Conservation (phyloP, 306 rosid species). For the Rosa persica region DNA sequence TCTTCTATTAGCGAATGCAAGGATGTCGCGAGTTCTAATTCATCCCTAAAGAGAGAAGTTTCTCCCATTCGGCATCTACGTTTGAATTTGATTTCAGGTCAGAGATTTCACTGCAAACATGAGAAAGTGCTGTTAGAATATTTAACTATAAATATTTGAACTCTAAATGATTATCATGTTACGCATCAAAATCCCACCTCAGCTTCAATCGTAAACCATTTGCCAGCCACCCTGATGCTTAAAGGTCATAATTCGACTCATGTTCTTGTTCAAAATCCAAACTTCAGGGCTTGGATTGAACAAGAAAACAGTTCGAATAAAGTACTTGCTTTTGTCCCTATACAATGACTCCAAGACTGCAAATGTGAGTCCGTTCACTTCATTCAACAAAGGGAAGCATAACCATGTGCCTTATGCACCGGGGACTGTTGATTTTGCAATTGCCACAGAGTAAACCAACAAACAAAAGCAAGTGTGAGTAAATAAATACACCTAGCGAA, state of each 20-base stretch:
- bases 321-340: neutral
- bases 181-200: neutral
- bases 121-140: too few relatives aligned
- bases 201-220: too few relatives aligned
- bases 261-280: neutral
- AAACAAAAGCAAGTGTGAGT: conserved; percentile 2
- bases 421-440: neutral
- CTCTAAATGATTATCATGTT: too few relatives aligned
- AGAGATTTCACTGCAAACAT: too few relatives aligned
- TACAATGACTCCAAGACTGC: neutral
- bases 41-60: too few relatives aligned
- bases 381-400: neutral
- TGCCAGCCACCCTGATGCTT: neutral
- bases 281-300: neutral
- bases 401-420: conserved; percentile 18
- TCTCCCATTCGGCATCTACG: too few relatives aligned
- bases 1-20: neutral
- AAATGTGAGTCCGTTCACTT: neutral
- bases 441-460: neutral
- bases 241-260: neutral
- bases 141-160: too few relatives aligned
- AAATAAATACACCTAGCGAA: neutral
- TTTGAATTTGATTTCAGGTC: too few relatives aligned
- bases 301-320: neutral
- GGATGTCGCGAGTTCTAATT: neutral